These are phyloP conservation scores for Inosperma sp. DNA, from an alignment of 768 basidiomycete species.

Conservation along the genomic window DNA sequence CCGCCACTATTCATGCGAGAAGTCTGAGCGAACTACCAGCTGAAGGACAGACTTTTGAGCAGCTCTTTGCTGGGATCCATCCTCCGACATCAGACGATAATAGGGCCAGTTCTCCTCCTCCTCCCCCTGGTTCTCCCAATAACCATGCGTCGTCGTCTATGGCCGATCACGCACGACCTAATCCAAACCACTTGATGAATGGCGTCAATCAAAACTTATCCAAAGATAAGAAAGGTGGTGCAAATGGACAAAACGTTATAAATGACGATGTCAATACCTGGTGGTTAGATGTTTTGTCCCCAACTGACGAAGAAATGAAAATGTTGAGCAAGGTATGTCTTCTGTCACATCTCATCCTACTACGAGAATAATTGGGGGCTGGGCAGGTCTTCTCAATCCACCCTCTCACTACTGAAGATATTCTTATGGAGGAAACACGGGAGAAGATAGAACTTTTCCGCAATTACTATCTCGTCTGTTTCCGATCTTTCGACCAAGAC, in stretches of 20 bases:
- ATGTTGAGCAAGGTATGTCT: slow-evolving; percentile 79
- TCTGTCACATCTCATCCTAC: neutral
- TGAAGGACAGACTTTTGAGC: slow-evolving; percentile 89
- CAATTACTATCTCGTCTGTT: slow-evolving; percentile 98
- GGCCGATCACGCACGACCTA: slow-evolving; percentile 5
- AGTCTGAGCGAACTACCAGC: slow-evolving; percentile 91
- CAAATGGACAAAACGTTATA: slow-evolving; percentile 15
- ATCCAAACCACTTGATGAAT: slow-evolving; percentile 1
- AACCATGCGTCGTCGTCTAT: slow-evolving; percentile 19
- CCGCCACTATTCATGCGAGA: slow-evolving; percentile 91
- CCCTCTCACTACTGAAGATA: slow-evolving; percentile 98
- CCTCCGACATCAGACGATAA: slow-evolving; percentile 8
- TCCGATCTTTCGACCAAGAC: slow-evolving; percentile 98
- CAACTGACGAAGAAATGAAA: slow-evolving; percentile 98
- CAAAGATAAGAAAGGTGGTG: neutral
- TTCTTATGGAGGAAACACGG: slow-evolving; percentile 98
- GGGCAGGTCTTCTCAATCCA: slow-evolving; percentile 91
- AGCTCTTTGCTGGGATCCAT: slow-evolving; percentile 66
- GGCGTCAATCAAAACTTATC: neutral
- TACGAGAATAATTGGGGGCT: neutral
- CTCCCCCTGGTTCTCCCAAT: slow-evolving; percentile 11
- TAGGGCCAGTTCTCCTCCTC: slow-evolving; percentile 10
- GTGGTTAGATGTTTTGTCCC: slow-evolving; percentile 94
- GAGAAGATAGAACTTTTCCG: slow-evolving; percentile 99
- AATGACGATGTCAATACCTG: slow-evolving; percentile 79